phyloP scores from a whole-genome alignment of 2,329 filamentous ascomycete species.

The Cercospora zeina region DNA sequence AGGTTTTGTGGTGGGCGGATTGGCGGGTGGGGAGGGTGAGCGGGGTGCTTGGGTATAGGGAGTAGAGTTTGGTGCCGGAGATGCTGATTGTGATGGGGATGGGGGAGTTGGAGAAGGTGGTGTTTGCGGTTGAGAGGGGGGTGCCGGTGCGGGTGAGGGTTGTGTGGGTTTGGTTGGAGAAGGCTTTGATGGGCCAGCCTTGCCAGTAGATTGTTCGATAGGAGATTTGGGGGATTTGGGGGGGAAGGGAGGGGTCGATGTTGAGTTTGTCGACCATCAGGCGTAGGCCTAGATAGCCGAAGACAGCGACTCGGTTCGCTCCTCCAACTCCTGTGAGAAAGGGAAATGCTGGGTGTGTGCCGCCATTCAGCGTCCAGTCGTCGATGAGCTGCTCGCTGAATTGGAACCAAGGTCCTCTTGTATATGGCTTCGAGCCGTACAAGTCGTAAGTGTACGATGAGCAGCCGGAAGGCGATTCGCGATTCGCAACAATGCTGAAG shows the following conservation, averaged over 20 bases:
- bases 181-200: conserved; percentile 63
- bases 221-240: conserved; percentile 61
- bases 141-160: conserved; percentile 56
- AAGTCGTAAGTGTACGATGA: conserved; percentile 67
- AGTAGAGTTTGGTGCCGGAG: conserved; percentile 44
- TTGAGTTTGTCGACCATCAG: conserved; percentile 61
- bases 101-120: conserved; percentile 53
- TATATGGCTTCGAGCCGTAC: conserved; percentile 64
- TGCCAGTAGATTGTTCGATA: conserved; percentile 68
- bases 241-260: conserved; percentile 64
- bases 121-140: conserved; percentile 56
- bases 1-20: conserved; percentile 56
- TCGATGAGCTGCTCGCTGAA: conserved; percentile 70
- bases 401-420: conserved; percentile 67
- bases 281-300: conserved; percentile 66
- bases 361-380: conserved; percentile 60
- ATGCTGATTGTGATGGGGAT: conserved; percentile 60
- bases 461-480: conserved; percentile 66
- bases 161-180: conserved; percentile 65
- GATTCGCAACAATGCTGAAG: conserved; percentile 66
- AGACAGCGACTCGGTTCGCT: conserved; percentile 65
- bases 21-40: conserved; percentile 61
- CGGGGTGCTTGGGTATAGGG: conserved; percentile 44
- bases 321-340: conserved; percentile 72
- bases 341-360: conserved; percentile 67